These are phyloP conservation scores for Boletus fagicola DNA, from an alignment of 768 basidiomycete genomes.

Conservation along the genomic window DNA sequence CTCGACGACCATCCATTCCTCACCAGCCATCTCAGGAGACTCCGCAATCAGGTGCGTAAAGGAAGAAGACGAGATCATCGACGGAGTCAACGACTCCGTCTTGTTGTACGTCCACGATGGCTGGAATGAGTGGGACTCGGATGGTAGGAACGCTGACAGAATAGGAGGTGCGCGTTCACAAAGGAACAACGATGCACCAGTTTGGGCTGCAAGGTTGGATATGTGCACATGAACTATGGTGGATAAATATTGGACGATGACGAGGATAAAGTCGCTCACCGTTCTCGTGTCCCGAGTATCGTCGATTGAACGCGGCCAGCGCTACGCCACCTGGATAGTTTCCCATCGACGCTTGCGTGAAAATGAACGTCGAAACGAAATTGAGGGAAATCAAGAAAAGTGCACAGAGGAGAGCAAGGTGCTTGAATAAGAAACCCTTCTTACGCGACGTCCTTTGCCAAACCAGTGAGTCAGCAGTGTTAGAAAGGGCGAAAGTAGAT, in stretches of 20 bases:
- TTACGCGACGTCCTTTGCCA: constrained; percentile 42
- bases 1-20: constrained; percentile 44
- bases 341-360: constrained; percentile 54
- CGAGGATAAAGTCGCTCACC: constrained; percentile 21
- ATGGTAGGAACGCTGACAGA: constrained; percentile 10
- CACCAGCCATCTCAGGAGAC: constrained; percentile 24
- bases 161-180: constrained; percentile 62
- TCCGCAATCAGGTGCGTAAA: constrained; percentile 71
- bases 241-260: neutral
- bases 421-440: constrained; percentile 48
- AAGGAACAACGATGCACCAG: constrained; percentile 86
- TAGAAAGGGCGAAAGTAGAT: neutral
- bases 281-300: constrained; percentile 36
- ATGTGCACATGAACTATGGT: constrained; percentile 67
- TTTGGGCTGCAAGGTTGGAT: constrained; percentile 83
- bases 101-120: constrained; percentile 74
- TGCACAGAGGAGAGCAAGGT: constrained; percentile 45
- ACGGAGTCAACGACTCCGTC: constrained; percentile 60
- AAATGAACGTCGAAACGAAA: constrained; percentile 47
- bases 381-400: constrained; percentile 55
- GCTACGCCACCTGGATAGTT: constrained; percentile 94
- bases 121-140: constrained; percentile 7
- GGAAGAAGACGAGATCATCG: constrained; percentile 38
- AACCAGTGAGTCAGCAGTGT: neutral
- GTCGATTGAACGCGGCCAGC: constrained; percentile 56